Evolutionary conservation across 2,329 filamentous ascomycete species (phyloP), one percentile per base, ranked within the genome.

Genomic region (Samsoniella hepiali): DNA sequence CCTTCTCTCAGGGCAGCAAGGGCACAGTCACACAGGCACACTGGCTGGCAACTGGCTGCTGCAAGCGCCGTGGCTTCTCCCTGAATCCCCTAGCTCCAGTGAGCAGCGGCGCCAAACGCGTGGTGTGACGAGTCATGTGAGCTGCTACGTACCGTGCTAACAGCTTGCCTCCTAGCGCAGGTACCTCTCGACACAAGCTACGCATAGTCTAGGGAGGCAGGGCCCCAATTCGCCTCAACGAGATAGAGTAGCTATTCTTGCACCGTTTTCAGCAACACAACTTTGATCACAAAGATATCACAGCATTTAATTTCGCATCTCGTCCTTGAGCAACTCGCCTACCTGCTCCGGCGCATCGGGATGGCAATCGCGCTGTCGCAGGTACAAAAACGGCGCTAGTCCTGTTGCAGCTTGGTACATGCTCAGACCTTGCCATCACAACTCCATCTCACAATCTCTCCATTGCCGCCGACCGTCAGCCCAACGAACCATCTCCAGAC

Each of bases 351-450:
- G 59, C 51, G 59, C 59, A 62, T 62, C 9, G 42, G 27, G 11
- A 38, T 44, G 15, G 15, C 32, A 15, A 31, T n/a, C 11, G 22
- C 32, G 17, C 42, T 27, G 44, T 15, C 17, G 32, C 40, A 31
- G 51, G 59, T 62, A 62, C 59, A 56, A 31, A 29, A 7, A 3
- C 4, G 13, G 22, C 59, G 51, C 59, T 62, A 62, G 59, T 56
- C 59, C 59, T 10, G 32, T 40, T 62, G 59, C 59, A 49, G 59
- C 22, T 15, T 47, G 59, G 59, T 62, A 62, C 59, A 31, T 45
- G 22, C 38, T 61, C 40, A 49, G 42, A 49, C 40, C 59, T 62
- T 62, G 36, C 50, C 15, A 45, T 62, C 59, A 22, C 59, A 62
- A 38, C 51, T 56, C 59, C 50, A 55, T 56, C 50, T 56, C 50